Evolutionary conservation across 2,329 filamentous ascomycete genomes (phyloP), one percentile per base, ranked within the genome.

Genomic region (Herpotrichia juniperi): DNA sequence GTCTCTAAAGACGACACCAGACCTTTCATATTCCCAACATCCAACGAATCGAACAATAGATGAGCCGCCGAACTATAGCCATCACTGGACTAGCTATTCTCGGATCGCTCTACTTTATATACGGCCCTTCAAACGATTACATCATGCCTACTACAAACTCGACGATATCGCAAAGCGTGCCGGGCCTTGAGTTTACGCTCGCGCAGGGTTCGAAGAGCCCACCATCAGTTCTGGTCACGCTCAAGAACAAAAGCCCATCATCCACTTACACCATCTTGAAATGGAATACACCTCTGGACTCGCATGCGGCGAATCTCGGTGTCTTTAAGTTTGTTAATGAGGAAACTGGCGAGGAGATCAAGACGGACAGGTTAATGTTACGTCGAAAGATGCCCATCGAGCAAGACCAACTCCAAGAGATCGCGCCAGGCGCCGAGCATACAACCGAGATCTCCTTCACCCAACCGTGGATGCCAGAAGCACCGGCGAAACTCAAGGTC

Each of bases 241-340:
- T 77, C 42, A 67, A 68, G 9, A 78, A 77, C 49, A 64, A 60
- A 32, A 64, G 65, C 37, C 64, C 68, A 1, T 55, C 62, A 8
- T 65, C 65, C 2, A 58, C 71, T 1, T 69, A 73, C 50, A 74
- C 75, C 0, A 45, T 78, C 7, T 59, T 74, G 21, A 71, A 65
- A 56, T 78, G 75, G 75, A 66, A 71, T 42, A 74, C 74, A 1
- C 75, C 75, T 4, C 59, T 78, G 35, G 76, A 78, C 50, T 53
- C 64, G 1, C 59, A 68, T 30, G 73, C 73, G 9, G 49, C 72
- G 16, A 72, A 73, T 17, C 68, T 73, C 2, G 74, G 74, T 14
- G 63, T 77, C 4, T 72, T 77, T 53, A 67, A 54, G 12, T 59
- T 76, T 21, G 51, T 55, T 5, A 57, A 74, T 42, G 56, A 51